These are phyloP conservation scores for Caryopteris hybrid DNA, from an alignment of 305 asterid species.

Conservation along the genomic window DNA sequence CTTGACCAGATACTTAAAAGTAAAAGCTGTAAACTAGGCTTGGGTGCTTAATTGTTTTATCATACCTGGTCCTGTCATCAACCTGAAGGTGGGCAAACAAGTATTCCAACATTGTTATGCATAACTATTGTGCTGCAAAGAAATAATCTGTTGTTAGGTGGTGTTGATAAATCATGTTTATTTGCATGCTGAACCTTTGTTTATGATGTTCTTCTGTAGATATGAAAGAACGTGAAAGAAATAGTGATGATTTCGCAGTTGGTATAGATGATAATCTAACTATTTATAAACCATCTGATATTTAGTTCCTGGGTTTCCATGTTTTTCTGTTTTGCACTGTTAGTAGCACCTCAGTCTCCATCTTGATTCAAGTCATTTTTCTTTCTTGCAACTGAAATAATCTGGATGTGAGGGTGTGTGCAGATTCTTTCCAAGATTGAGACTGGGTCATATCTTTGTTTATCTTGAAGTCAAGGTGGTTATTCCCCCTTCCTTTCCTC, in stretches of 20 bases:
- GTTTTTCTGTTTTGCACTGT: not conserved
- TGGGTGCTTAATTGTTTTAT: constrained; percentile 8
- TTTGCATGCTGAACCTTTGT: constrained; percentile 6
- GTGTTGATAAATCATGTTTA: constrained; percentile 9
- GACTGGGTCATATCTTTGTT: constrained; percentile 60
- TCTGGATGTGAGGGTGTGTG: constrained; percentile 20
- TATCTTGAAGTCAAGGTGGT: constrained; percentile 68
- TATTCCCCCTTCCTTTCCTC: constrained; percentile 16
- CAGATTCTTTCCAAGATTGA: constrained; percentile 86
- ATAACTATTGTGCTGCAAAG: not conserved
- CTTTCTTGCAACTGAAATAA: constrained; percentile 26
- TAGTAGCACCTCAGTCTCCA: constrained; percentile 7
- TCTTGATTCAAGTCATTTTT: constrained; percentile 5
- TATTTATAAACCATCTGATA: constrained; percentile 1
- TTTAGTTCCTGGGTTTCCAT: not conserved
- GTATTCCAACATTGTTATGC: not conserved
- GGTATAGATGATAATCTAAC: too few species aligned
- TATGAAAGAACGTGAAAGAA: too few species aligned
- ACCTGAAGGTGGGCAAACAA: not conserved
- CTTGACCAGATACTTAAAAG: constrained; percentile 8
- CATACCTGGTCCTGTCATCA: constrained; percentile 1
- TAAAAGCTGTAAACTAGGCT: not conserved
- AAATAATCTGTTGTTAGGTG: constrained; percentile 16
- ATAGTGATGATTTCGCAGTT: too few species aligned
- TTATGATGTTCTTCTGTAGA: not conserved